Conservation (phyloP, 2,329 filamentous ascomycete genomes). For the Pseudofabraea citricarpa region DNA sequence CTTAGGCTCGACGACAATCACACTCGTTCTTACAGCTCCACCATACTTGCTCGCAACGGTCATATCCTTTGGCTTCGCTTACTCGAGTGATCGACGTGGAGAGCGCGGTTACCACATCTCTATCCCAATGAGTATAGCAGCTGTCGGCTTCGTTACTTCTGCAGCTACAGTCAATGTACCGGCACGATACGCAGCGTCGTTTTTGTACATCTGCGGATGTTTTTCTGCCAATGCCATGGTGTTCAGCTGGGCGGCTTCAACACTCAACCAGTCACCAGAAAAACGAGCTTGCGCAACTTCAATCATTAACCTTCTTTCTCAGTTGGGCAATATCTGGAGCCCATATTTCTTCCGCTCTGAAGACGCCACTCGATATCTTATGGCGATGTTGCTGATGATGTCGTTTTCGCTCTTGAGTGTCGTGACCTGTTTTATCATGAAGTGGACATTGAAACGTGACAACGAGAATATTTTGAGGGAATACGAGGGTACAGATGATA, state of each 20-base stretch:
- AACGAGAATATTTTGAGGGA: conserved; percentile 4
- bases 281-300: conserved; percentile 32
- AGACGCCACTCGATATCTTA: conserved; percentile 23
- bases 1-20: conserved; percentile 11
- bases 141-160: conserved; percentile 11
- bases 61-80: conserved; percentile 7
- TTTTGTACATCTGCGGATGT: conserved; percentile 28
- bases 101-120: conserved; percentile 16
- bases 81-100: conserved; percentile 8
- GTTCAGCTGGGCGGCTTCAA: conserved; percentile 30
- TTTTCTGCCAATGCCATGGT: conserved; percentile 32
- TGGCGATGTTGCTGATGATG: conserved; percentile 12
- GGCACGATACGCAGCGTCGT: conserved; percentile 24
- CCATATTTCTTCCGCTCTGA: conserved; percentile 32
- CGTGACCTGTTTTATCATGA: conserved; percentile 2
- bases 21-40: conserved; percentile 4
- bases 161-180: background rate
- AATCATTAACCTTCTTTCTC: conserved; percentile 32
- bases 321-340: conserved; percentile 34
- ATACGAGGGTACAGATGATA: background rate
- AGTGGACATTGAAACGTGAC: background rate
- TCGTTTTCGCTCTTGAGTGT: conserved; percentile 8
- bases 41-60: conserved; percentile 3
- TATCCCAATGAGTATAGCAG: conserved; percentile 7
- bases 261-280: conserved; percentile 31